Percentiles rank a stretch among this genome's conserved stretches.
These are phyloP conservation scores for Picea sitchensis DNA, from an alignment of 75 land plant genomes.

Conservation along the genomic window DNA sequence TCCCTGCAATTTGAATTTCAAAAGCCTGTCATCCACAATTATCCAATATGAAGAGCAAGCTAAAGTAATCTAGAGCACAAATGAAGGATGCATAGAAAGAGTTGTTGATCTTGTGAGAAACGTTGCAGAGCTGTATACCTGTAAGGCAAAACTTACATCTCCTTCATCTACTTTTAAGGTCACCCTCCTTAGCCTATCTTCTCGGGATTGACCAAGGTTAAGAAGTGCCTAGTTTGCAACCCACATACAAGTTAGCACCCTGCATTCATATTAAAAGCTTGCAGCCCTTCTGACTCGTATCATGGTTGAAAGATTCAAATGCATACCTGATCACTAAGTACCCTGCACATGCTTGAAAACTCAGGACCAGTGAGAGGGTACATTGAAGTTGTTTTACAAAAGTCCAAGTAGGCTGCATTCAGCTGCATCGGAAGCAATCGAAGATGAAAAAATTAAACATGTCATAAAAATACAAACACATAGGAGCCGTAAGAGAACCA, in stretches of 20 bases:
- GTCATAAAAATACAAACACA: not conserved
- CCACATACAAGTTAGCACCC: not conserved
- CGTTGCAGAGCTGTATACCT: constrained; percentile 26
- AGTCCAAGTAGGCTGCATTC: constrained; percentile 63
- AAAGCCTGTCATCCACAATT: not conserved
- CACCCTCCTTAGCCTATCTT: constrained; percentile 61
- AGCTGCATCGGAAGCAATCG: constrained; percentile 44
- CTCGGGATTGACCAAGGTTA: constrained; percentile 66
- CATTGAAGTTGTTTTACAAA: constrained; percentile 65
- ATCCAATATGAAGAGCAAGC: not conserved
- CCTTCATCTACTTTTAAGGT: constrained; percentile 34
- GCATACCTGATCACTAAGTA: constrained; percentile 84
- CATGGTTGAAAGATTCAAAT: not conserved
- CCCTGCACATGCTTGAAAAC: constrained; percentile 72
- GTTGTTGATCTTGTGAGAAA: not conserved
- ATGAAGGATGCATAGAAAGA: not conserved
- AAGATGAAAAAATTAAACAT: not conserved
- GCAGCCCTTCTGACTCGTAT: not conserved
- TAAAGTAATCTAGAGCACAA: not conserved
- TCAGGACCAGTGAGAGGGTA: constrained; percentile 63
- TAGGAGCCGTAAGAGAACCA: too few relatives aligned
- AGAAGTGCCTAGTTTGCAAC: constrained; percentile 55
- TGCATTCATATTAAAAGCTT: not conserved
- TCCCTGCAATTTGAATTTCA: constrained; percentile 21
- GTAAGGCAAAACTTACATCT: constrained; percentile 54